A percentile compares a stretch with the other conserved stretches of the same genome.
Conservation (phyloP, 148 eudicot species). For the Cornus kousa region DNA sequence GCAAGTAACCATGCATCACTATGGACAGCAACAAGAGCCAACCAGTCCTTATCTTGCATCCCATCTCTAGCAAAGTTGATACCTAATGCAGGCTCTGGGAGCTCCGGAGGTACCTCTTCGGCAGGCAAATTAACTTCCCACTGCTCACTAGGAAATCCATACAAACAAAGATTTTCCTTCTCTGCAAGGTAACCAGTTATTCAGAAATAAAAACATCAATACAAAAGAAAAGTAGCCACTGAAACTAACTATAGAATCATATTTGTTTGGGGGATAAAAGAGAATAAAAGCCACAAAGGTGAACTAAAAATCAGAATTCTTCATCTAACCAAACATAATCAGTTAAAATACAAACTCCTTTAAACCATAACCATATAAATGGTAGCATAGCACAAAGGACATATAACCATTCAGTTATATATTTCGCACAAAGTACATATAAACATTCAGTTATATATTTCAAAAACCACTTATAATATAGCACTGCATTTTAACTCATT, state of each 20-base stretch:
- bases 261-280: neutral
- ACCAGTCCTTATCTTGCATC: conserved; percentile 35
- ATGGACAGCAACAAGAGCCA: conserved; percentile 40
- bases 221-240: neutral
- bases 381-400: neutral
- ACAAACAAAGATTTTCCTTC: conserved; percentile 31
- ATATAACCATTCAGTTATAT: too few relatives aligned
- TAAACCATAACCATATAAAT: neutral
- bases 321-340: neutral
- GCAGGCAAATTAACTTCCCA: conserved; percentile 39
- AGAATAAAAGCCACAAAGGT: neutral
- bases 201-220: neutral
- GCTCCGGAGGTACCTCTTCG: conserved; percentile 41
- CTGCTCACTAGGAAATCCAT: conserved; percentile 32
- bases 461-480: too few relatives aligned
- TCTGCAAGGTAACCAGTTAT: conserved; percentile 19
- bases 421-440: neutral
- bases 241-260: neutral
- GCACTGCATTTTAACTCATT: too few relatives aligned
- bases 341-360: neutral
- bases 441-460: too few relatives aligned
- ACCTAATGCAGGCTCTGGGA: conserved; percentile 39
- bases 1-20: conserved; percentile 38
- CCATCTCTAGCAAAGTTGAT: conserved; percentile 41
- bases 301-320: neutral